These are phyloP conservation scores for Lepidium sativum DNA, from an alignment of 345 rosid species.

Conservation along the genomic window DNA sequence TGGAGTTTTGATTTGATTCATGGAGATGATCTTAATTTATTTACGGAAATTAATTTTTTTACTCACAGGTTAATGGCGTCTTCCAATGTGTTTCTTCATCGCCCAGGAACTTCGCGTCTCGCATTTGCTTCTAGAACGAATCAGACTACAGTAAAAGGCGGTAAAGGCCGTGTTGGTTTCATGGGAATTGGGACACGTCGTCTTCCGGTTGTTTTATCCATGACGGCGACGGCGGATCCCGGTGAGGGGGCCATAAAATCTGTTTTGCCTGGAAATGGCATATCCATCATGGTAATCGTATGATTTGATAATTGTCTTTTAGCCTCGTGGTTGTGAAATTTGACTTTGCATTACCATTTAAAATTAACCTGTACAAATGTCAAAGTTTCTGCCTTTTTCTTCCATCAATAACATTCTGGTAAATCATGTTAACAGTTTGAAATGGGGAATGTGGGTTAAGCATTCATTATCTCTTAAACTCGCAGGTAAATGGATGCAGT, in stretches of 20 bases:
- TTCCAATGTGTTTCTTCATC: conserved; percentile 19
- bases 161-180: conserved; percentile 13
- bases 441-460: background rate
- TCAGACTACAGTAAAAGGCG: background rate
- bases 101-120: background rate
- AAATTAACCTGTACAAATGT: background rate
- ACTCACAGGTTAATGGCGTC: conserved; percentile 27
- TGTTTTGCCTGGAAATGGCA: conserved; percentile 19
- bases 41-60: background rate
- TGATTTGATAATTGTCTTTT: background rate
- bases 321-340: background rate
- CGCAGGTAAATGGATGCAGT: conserved; percentile 75
- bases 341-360: background rate
- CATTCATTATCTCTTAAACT: background rate
- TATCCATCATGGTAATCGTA: conserved; percentile 40
- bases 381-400: background rate
- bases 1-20: background rate
- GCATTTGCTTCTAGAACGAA: conserved; percentile 20
- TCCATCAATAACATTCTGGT: background rate
- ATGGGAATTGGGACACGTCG: background rate
- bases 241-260: conserved; percentile 19
- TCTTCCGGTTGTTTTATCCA: conserved; percentile 22
- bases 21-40: background rate
- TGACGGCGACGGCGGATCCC: conserved; percentile 27
- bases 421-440: background rate